These are phyloP conservation scores for Plasmodium ovale DNA, from an alignment of 169 alveolate genomes.

Conservation along the genomic window DNA sequence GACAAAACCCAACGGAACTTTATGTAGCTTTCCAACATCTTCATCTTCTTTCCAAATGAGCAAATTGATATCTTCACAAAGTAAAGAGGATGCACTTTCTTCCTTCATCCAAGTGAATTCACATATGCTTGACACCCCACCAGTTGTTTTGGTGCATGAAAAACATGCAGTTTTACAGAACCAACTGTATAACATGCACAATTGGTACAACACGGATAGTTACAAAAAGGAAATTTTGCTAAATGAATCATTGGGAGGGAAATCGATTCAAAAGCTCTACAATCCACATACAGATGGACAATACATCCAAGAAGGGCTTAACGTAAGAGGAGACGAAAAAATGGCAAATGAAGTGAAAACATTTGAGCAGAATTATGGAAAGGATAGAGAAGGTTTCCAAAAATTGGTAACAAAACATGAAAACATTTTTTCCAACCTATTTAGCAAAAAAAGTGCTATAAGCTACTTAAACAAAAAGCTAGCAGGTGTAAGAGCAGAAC, in stretches of 20 bases:
- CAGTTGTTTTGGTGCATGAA: constrained; percentile 37
- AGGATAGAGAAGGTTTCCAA: constrained; percentile 18
- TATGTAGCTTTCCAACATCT: constrained; percentile 64
- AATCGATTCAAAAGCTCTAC: too few relatives aligned
- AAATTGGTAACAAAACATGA: constrained; percentile 24
- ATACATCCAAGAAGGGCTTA: too few relatives aligned
- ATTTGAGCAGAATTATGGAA: constrained; percentile 32
- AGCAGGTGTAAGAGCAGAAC: constrained; percentile 26
- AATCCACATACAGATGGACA: too few relatives aligned
- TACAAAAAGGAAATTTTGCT: constrained; percentile 28
- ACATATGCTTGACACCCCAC: constrained; percentile 25
- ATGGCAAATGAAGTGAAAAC: not conserved
- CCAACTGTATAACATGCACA: constrained; percentile 40
- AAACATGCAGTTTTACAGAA: constrained; percentile 61
- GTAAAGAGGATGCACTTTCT: constrained; percentile 1
- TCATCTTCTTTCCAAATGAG: constrained; percentile 41
- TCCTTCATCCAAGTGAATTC: constrained; percentile 52
- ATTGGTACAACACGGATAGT: constrained; percentile 36
- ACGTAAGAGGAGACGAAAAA: not conserved
- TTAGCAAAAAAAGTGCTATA: constrained; percentile 18
- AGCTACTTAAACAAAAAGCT: constrained; percentile 12
- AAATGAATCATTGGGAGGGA: too few relatives aligned
- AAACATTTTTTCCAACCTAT: constrained; percentile 40
- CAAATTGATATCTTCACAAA: constrained; percentile 24
- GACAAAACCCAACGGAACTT: constrained; percentile 52